Evolutionary conservation across 2,329 filamentous ascomycete genomes (phyloP).

Genomic region (Exophiala sp.): DNA sequence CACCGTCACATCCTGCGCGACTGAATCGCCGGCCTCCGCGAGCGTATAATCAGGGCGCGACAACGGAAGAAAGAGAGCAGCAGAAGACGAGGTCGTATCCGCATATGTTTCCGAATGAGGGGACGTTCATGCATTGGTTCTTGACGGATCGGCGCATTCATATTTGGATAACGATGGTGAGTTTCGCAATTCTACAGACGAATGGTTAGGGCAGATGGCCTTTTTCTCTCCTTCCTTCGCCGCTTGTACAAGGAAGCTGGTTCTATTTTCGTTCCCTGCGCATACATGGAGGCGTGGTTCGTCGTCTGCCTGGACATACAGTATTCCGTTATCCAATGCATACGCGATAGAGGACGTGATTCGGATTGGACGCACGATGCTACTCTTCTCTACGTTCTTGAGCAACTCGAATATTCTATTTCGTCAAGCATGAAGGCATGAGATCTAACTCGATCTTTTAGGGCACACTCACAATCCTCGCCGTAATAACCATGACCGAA

Average conservation of each 20-base stretch:
- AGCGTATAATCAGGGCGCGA: slow-evolving; percentile 40
- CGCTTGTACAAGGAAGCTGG: neutral
- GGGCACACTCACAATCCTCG: slow-evolving; percentile 40
- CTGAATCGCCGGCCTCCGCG: slow-evolving; percentile 57
- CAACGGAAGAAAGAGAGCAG: slow-evolving; percentile 57
- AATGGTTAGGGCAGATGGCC: neutral
- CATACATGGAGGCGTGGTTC: too few species aligned
- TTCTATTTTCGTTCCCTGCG: too few species aligned
- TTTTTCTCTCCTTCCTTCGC: too few species aligned
- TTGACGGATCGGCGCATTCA: slow-evolving; percentile 72
- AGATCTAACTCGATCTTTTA: slow-evolving; percentile 31
- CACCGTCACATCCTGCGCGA: slow-evolving; percentile 77
- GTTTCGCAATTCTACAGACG: slow-evolving; percentile 28
- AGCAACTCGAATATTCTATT: too few species aligned
- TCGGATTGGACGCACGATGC: too few species aligned
- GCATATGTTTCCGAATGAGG: slow-evolving; percentile 77
- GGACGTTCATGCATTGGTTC: slow-evolving; percentile 79
- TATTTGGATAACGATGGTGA: slow-evolving; percentile 74
- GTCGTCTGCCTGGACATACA: neutral
- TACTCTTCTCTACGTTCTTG: too few species aligned
- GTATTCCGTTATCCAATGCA: neutral
- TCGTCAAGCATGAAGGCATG: too few species aligned
- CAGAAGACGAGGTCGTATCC: slow-evolving; percentile 73
- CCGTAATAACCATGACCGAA: slow-evolving; percentile 30
- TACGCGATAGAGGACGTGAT: too few species aligned